phyloP scores from a whole-genome alignment of 352 stramenopile species.

The Saprolegnia diclina region DNA sequence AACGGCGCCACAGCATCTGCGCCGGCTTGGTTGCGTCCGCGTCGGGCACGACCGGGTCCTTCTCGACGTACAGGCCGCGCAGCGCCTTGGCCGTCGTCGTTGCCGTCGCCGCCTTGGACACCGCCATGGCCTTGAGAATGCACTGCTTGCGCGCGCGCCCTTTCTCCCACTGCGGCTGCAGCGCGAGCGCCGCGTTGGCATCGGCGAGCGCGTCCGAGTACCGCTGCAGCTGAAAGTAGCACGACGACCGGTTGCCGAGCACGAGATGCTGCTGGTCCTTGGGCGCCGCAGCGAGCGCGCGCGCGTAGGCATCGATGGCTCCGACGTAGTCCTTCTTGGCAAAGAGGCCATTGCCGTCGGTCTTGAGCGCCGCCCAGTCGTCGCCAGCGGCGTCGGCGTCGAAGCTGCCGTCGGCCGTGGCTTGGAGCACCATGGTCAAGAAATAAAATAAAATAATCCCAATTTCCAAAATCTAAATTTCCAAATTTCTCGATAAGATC shows the following conservation, averaged over 20 bases:
- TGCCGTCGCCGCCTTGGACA: background rate
- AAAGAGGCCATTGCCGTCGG: conserved; percentile 14
- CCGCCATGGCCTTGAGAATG: conserved; percentile 16
- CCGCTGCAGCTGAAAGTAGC: conserved; percentile 13
- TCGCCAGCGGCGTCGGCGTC: background rate
- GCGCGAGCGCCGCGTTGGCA: background rate
- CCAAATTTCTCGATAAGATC: too few species aligned
- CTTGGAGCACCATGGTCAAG: background rate
- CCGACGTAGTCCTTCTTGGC: conserved; percentile 8
- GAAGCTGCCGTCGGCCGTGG: background rate
- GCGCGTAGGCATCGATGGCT: background rate
- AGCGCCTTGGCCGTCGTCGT: background rate
- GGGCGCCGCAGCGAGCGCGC: background rate
- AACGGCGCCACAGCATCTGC: conserved; percentile 49
- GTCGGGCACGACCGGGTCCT: conserved; percentile 40
- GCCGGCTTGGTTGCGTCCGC: conserved; percentile 30
- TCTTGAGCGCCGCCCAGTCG: conserved; percentile 16
- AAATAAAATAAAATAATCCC: too few species aligned
- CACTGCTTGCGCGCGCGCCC: conserved; percentile 11
- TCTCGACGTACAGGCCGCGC: conserved; percentile 47
- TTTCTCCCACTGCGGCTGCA: conserved; percentile 11
- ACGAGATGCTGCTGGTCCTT: conserved; percentile 1
- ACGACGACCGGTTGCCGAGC: conserved; percentile 13
- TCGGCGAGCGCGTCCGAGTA: conserved; percentile 4
- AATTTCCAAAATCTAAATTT: too few species aligned